phyloP scores from a whole-genome alignment of 177 flowering plant genomes.

The Vitis hybrid region DNA sequence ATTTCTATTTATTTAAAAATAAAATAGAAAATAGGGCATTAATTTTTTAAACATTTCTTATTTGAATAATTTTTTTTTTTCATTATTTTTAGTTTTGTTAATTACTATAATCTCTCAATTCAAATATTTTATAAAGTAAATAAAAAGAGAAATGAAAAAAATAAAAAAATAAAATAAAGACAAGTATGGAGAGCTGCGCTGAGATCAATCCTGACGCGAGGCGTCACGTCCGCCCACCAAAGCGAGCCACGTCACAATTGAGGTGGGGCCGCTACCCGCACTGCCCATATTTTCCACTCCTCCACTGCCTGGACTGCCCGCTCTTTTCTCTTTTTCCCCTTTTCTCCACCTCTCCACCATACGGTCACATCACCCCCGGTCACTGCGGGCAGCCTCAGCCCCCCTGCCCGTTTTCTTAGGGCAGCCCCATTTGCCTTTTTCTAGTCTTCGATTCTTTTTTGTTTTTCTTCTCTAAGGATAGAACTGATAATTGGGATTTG shows the following conservation, averaged over 20 bases:
- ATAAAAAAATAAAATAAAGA: neutral
- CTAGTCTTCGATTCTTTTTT: constrained; percentile 18
- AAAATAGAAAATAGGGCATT: too few relatives aligned
- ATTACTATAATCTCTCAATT: too few relatives aligned
- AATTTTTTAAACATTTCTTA: too few relatives aligned
- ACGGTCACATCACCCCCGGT: constrained; percentile 10
- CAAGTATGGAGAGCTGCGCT: constrained; percentile 6
- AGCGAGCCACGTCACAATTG: constrained; percentile 32
- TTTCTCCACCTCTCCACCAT: neutral
- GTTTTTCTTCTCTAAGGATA: neutral
- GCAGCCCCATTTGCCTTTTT: constrained; percentile 19
- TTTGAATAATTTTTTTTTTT: too few relatives aligned
- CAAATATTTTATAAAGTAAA: neutral
- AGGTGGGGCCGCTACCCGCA: constrained; percentile 37
- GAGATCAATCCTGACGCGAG: constrained; percentile 22
- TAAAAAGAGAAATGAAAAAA: neutral
- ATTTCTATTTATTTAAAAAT: too few relatives aligned
- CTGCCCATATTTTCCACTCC: constrained; percentile 22
- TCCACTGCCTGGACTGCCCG: constrained; percentile 24
- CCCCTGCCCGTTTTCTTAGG: constrained; percentile 28
- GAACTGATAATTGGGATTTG: constrained; percentile 12
- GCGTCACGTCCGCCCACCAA: constrained; percentile 12
- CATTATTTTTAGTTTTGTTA: too few relatives aligned
- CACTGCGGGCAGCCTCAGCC: constrained; percentile 15
- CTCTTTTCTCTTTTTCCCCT: constrained; percentile 3